Base-by-base conservation (phyloP, 2,329 filamentous ascomycete species). In the Pestalotiopsis sp. region DNA sequence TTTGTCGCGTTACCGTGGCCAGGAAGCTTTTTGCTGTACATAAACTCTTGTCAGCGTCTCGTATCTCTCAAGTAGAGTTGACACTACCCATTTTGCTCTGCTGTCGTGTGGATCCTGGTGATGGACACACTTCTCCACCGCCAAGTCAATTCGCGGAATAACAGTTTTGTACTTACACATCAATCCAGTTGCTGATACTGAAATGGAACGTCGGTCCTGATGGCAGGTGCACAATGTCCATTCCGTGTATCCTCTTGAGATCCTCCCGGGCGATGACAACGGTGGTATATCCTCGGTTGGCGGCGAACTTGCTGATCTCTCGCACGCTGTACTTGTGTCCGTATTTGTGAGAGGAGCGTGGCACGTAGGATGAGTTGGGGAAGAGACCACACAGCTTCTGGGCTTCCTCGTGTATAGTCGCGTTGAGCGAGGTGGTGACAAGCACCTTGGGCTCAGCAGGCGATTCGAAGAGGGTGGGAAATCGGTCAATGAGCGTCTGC, bases 121-220 rank as follows among this genome's bases (percentile, higher is more conserved):
- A 9, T 9, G 17, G 7, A 23, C 45, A 52, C 45, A 17, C 17
- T 20, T n/a, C 7, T 52, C 45, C 7, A n/a, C 17, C 14, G 6
- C 45, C 17, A 7, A n/a, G 45, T 6, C 14, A 52, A n/a, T 20
- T n/a, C 20, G 45, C 2, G 20, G 4, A 5, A n/a, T 9, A 20
- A 20, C 17, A 52, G 17, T 7, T 2, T 52, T 52, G 45, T n/a
- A 52, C 45, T 52, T 52, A 52, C 45, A 68, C 63, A 52, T 68
- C 66, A 31, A 70, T 61, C 68, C 68, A 70, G n/a, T 96, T 97
- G 72, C 90, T 91, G 72, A 98, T 92, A 69, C 87, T 90, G 82
- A 98, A 98, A 78, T 97, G 95, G 79, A 98, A 96, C 61, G 95
- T 97, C 1, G 96, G 95, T 0, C 96, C 95, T 0, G 86, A 78